phyloP scores from a whole-genome alignment of 768 basidiomycete species.

The Infundibulicybe gibba region DNA sequence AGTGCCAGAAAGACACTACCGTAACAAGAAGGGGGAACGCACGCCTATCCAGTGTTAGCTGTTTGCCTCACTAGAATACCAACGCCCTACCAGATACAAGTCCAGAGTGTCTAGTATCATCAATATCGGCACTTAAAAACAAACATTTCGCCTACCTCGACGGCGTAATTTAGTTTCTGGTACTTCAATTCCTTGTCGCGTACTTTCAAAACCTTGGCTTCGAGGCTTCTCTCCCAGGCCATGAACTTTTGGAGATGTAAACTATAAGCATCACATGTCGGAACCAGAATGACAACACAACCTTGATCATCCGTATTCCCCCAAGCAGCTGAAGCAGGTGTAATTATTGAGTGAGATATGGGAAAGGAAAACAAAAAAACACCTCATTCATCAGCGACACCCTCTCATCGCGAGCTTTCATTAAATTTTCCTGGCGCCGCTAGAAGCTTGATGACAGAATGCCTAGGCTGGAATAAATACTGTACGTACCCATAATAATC shows the following conservation, averaged over 20 bases:
- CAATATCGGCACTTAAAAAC: neutral
- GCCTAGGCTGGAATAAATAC: neutral
- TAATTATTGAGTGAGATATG: neutral
- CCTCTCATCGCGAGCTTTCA: constrained; percentile 91
- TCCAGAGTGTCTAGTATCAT: constrained; percentile 37
- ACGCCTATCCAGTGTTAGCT: constrained; percentile 34
- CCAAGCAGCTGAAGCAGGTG: constrained; percentile 60
- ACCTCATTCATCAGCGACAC: constrained; percentile 87
- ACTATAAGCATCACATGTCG: neutral
- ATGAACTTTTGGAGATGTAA: constrained; percentile 72
- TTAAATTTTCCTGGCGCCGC: constrained; percentile 78
- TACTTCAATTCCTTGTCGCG: constrained; percentile 80
- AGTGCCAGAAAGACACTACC: constrained; percentile 66
- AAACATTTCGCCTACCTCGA: constrained; percentile 49
- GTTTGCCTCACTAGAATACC: neutral
- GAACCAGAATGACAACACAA: constrained; percentile 10
- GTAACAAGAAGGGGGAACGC: constrained; percentile 64
- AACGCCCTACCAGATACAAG: constrained; percentile 37
- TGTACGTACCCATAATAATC: constrained; percentile 49
- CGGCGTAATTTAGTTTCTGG: constrained; percentile 82
- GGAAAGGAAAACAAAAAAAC: constrained; percentile 2
- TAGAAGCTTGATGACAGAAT: constrained; percentile 1
- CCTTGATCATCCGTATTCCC: constrained; percentile 88
- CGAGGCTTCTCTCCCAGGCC: constrained; percentile 92
- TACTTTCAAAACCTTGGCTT: constrained; percentile 65